phyloP scores from a whole-genome alignment of 208 protist species.

The Crithidia fasciculata region DNA sequence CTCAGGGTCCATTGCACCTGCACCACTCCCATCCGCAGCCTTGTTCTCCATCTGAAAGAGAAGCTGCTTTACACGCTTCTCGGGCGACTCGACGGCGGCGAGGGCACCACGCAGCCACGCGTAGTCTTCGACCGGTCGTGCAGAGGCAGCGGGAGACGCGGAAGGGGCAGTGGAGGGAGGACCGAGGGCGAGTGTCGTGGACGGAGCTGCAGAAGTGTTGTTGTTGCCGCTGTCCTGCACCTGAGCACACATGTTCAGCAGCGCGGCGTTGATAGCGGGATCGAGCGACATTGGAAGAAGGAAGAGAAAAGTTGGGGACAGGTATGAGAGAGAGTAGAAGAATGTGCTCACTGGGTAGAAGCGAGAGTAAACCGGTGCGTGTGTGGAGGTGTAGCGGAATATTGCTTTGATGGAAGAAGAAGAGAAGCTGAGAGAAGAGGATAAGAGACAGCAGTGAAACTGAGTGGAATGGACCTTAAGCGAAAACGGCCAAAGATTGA shows the following conservation, averaged over 20 bases:
- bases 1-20: not conserved
- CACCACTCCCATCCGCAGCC: not conserved
- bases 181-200: not conserved
- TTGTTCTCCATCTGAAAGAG: slow-evolving; percentile 34
- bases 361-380: no score
- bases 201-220: not conserved
- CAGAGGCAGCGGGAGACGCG: not conserved
- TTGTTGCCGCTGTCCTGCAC: slow-evolving; percentile 16
- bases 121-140: slow-evolving; percentile 44
- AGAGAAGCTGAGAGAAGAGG: no score
- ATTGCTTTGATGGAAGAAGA: no score
- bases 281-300: slow-evolving; percentile 23
- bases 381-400: no score
- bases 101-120: slow-evolving; percentile 76
- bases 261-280: slow-evolving; percentile 31
- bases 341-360: no score
- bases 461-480: no score
- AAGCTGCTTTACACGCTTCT: slow-evolving; percentile 60
- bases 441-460: not conserved
- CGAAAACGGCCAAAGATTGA: not conserved
- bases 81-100: slow-evolving; percentile 74
- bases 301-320: not conserved
- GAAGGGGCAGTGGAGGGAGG: not conserved
- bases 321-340: not conserved
- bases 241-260: slow-evolving; percentile 42